Conservation (phyloP, 768 basidiomycete species). For the Pulveroboletus frians region DNA sequence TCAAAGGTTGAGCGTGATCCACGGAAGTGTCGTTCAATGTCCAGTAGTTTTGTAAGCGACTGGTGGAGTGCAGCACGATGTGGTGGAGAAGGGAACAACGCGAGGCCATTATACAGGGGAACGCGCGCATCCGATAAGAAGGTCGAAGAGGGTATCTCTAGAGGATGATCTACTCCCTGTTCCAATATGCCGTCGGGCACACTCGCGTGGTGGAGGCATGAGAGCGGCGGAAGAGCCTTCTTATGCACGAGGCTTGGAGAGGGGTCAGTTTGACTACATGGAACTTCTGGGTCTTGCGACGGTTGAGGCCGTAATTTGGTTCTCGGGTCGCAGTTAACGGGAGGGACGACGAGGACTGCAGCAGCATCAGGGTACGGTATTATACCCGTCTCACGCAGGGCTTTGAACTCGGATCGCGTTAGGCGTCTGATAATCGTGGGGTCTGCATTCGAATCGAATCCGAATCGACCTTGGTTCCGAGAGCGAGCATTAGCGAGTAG, state of each 20-base stretch:
- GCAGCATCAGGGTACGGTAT: conserved; percentile 51
- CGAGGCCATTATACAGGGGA: conserved; percentile 65
- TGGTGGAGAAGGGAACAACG: conserved; percentile 55
- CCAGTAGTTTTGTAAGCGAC: conserved; percentile 43
- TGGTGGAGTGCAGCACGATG: conserved; percentile 59
- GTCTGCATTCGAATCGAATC: conserved; percentile 14
- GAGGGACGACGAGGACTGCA: conserved; percentile 68
- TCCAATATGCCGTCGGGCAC: not conserved
- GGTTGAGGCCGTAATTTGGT: conserved; percentile 41
- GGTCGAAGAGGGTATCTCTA: conserved; percentile 12
- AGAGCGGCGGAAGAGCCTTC: conserved; percentile 27
- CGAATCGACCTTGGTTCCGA: not conserved
- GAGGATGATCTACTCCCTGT: not conserved
- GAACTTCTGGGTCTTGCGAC: conserved; percentile 35
- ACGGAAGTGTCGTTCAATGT: conserved; percentile 38
- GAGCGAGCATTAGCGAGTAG: conserved; percentile 39
- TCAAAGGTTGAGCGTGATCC: not conserved
- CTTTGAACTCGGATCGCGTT: conserved; percentile 54
- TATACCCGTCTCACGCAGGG: conserved; percentile 40
- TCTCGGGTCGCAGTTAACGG: conserved; percentile 49
- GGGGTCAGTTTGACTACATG: conserved; percentile 6
- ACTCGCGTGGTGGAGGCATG: conserved; percentile 13
- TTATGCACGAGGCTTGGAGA: not conserved
- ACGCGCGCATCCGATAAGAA: conserved; percentile 34
- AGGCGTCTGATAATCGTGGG: conserved; percentile 55